Percentiles rank a stretch among this genome's conserved stretches.
Conservation (phyloP, 495 filamentous ascomycete genomes). For the Xylona heveae region DNA sequence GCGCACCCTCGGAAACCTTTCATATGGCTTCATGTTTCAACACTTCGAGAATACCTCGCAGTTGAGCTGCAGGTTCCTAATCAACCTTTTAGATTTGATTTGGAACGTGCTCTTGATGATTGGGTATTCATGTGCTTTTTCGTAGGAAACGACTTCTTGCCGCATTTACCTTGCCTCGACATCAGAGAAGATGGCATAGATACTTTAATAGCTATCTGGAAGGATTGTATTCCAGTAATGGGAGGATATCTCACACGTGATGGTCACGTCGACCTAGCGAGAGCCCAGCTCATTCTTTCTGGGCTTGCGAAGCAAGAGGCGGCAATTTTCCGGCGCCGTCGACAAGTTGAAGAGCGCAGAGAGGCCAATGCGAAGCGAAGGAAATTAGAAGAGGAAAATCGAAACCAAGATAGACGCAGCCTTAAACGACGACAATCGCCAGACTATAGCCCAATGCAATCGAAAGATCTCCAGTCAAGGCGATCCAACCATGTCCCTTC, state of each 20-base stretch:
- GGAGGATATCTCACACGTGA: conserved; percentile 90
- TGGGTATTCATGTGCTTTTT: conserved; percentile 99
- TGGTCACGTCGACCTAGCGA: conserved; percentile 69
- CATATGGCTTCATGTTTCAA: conserved; percentile 90
- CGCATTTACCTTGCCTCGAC: conserved; percentile 87
- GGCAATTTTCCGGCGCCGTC: conserved; percentile 71
- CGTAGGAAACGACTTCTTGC: conserved; percentile 97
- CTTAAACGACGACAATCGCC: conserved; percentile 19
- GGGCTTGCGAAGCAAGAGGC: conserved; percentile 90
- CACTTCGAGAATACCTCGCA: conserved; percentile 83
- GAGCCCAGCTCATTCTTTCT: conserved; percentile 71
- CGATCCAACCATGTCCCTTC: no score
- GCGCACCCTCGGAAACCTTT: conserved; percentile 59
- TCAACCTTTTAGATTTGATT: conserved; percentile 62
- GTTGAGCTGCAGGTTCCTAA: conserved; percentile 67
- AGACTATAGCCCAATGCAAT: neutral
- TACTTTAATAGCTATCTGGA: conserved; percentile 86
- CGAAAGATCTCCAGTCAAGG: no score
- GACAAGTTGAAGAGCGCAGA: conserved; percentile 61
- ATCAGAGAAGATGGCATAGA: conserved; percentile 96
- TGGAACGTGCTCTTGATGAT: conserved; percentile 93
- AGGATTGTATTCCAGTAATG: conserved; percentile 78
- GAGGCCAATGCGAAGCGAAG: conserved; percentile 59
- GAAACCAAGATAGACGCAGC: conserved; percentile 28
- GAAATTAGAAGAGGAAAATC: conserved; percentile 41